Base-by-base conservation (phyloP, 441 rosid species). In the Populus hybrid region DNA sequence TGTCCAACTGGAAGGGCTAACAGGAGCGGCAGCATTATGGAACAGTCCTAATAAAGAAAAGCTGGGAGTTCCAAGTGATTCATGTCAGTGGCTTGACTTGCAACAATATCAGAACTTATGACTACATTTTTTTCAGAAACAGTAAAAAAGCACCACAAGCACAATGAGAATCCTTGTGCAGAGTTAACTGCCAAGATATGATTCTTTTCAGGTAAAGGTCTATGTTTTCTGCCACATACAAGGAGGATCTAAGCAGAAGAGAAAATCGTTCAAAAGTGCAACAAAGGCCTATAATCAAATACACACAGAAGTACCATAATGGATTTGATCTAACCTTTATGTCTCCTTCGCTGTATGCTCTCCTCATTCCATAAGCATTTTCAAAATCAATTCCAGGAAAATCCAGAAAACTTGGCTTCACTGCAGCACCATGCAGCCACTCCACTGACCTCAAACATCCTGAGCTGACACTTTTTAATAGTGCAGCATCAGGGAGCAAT, bases 301-400 rank as follows among this genome's bases (percentile, higher is more conserved):
- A 63, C 6, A 4, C 29, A 64, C 71, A 56, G 45, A 72, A 64
- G 42, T 11, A 64, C 11, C 20, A 50, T 29, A 75, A 63, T 50
- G 45, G 26, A 56, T 71, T 70, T 24, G 74, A 66, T 79, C 85
- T 72, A 81, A 97, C 99, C 99, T 97, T 88, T 75, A 97, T 94
- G 79, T 97, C 98, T 73, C 99, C 97, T 70, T 94, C 99, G 36
- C 99, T 97, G 80, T 85, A 94, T 79, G 99, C 97, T 86, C 99
- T 84, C 72, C 99, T 83, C 94, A 97, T 92, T 78, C 98, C 95
- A 82, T 90, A 91, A 71, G 70, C 90, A 81, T 88, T 84, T 82
- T 87, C 90, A 76, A 93, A 87, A 84, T 94, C 97, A 77, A 89
- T 23, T 28, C 81, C 86, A 1, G 92, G 72, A 56, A 92, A 88